These are phyloP conservation scores for Syzygium jambos DNA, from an alignment of 345 rosid genomes.

Conservation along the genomic window DNA sequence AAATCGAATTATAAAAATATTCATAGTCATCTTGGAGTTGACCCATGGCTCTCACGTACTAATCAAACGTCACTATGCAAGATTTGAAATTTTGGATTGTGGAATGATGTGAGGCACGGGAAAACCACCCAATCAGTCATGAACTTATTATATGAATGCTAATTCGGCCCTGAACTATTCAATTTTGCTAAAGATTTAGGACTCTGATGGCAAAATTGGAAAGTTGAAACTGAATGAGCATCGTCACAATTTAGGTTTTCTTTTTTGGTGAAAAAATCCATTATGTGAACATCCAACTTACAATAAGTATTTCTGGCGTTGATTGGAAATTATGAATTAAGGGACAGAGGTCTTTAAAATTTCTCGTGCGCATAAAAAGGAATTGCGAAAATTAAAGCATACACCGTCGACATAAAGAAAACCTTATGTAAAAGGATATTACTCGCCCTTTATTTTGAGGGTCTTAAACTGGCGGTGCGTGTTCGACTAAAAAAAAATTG, in stretches of 20 bases:
- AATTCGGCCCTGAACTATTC: background rate
- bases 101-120: background rate
- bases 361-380: no score
- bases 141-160: background rate
- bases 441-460: background rate
- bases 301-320: background rate
- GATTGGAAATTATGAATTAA: background rate
- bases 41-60: background rate
- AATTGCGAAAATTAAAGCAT: background rate
- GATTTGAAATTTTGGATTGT: background rate
- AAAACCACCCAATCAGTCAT: background rate
- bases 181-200: accelerated
- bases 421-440: background rate
- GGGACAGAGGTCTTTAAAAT: no score
- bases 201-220: background rate
- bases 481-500: no score
- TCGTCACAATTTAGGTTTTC: background rate
- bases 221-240: background rate
- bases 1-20: no score
- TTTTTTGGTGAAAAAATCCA: background rate
- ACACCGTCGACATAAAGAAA: accelerated
- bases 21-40: background rate
- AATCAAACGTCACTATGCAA: background rate
- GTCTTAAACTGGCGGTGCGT: background rate
- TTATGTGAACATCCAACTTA: background rate